A percentile compares a stretch with the other conserved stretches of the same genome.
phyloP scores from a whole-genome alignment of 2,329 filamentous ascomycete species.

The Curvularia hawaiiensis region DNA sequence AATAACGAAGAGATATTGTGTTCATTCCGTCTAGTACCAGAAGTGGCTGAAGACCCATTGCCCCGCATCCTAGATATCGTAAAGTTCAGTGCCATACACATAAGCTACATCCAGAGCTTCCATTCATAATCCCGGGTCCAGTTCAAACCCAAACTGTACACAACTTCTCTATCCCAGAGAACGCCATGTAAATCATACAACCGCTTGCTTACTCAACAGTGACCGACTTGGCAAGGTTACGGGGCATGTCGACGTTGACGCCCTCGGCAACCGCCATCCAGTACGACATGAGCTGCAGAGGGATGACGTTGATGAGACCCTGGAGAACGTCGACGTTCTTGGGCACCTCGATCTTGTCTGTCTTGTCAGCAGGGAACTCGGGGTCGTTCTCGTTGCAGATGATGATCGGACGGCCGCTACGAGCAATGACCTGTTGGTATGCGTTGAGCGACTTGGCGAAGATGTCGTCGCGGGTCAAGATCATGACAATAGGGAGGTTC shows the following conservation, averaged over 20 bases:
- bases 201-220: slow-evolving; percentile 81
- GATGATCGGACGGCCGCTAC: slow-evolving; percentile 93
- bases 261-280: slow-evolving; percentile 97
- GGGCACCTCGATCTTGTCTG: slow-evolving; percentile 97
- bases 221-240: slow-evolving; percentile 98
- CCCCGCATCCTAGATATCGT: slow-evolving; percentile 26
- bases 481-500: slow-evolving; percentile 99
- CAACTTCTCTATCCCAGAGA: slow-evolving; percentile 23
- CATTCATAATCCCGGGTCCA: slow-evolving; percentile 26
- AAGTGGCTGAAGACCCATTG: slow-evolving; percentile 20
- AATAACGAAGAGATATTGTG: slow-evolving; percentile 15
- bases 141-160: slow-evolving; percentile 30
- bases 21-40: slow-evolving; percentile 23
- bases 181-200: slow-evolving; percentile 21
- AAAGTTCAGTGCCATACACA: slow-evolving; percentile 17
- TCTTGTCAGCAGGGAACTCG: slow-evolving; percentile 86
- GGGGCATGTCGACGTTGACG: slow-evolving; percentile 96
- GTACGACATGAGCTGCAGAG: slow-evolving; percentile 97
- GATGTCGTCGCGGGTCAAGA: slow-evolving; percentile 91
- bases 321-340: slow-evolving; percentile 94
- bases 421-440: slow-evolving; percentile 98
- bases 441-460: slow-evolving; percentile 99
- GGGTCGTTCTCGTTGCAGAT: slow-evolving; percentile 92
- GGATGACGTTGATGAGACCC: slow-evolving; percentile 96
- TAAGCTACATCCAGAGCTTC: slow-evolving; percentile 29